phyloP scores from a whole-genome alignment of 1,284 basidiomycete genomes.

The Ceratobasidium theobromae region DNA sequence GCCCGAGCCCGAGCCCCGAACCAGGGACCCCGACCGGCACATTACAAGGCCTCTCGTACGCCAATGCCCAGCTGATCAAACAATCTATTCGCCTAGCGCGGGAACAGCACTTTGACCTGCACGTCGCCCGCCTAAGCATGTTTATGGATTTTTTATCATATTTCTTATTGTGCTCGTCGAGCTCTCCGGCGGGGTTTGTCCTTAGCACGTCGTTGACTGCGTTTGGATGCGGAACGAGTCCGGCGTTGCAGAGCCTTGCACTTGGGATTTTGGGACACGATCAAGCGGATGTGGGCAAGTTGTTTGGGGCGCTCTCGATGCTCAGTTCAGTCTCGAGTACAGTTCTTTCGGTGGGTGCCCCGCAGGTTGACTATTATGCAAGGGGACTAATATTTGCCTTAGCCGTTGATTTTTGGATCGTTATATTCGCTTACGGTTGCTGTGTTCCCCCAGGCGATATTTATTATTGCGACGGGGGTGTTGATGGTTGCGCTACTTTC shows the following conservation, averaged over 20 bases:
- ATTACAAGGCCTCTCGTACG: background rate
- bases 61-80: conserved; percentile 22
- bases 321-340: conserved; percentile 65
- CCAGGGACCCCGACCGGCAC: background rate
- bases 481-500: conserved; percentile 52
- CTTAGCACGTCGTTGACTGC: conserved; percentile 57
- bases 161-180: conserved; percentile 57
- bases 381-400: no score
- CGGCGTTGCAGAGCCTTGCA: conserved; percentile 69
- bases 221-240: conserved; percentile 62
- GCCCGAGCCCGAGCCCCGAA: conserved; percentile 53
- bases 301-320: conserved; percentile 69
- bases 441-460: conserved; percentile 64
- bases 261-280: conserved; percentile 54
- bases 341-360: conserved; percentile 62
- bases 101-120: conserved; percentile 70
- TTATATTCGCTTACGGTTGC: conserved; percentile 68
- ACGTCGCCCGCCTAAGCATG: conserved; percentile 60
- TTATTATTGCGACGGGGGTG: conserved; percentile 56
- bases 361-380: conserved; percentile 21
- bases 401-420: conserved; percentile 70
- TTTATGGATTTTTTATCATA: conserved; percentile 67
- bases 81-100: conserved; percentile 37
- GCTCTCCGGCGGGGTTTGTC: conserved; percentile 49
- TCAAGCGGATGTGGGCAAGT: conserved; percentile 47